phyloP scores from a whole-genome alignment of 2,329 filamentous ascomycete genomes.

The Aotearoamyces nothofagi region DNA sequence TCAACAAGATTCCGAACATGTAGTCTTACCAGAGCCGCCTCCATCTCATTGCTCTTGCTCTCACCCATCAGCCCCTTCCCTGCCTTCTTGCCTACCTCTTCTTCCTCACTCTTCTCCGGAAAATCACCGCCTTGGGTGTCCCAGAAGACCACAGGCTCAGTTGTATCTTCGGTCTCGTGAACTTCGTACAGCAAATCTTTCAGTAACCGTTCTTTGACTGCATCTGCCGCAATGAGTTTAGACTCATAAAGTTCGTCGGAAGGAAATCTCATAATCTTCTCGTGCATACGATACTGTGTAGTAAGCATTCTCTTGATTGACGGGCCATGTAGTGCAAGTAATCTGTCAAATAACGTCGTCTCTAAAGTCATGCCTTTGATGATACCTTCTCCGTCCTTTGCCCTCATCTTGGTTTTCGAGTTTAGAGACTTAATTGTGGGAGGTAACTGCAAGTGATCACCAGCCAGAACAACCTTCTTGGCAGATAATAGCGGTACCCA shows the following conservation, averaged over 20 bases:
- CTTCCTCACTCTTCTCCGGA: conserved; percentile 66
- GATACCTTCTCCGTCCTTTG: conserved; percentile 21
- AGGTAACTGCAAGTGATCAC: conserved; percentile 86
- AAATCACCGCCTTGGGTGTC: conserved; percentile 95
- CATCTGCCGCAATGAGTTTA: conserved; percentile 65
- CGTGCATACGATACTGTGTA: conserved; percentile 96
- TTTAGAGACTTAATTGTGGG: conserved; percentile 82
- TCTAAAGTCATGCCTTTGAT: conserved; percentile 53
- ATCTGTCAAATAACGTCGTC: conserved; percentile 82
- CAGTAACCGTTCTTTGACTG: conserved; percentile 61
- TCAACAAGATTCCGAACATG: conserved; percentile 66
- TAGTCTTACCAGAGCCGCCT: conserved; percentile 63
- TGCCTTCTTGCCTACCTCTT: conserved; percentile 34
- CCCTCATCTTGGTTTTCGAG: conserved; percentile 24
- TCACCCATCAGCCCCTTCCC: conserved; percentile 40
- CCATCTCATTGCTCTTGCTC: conserved; percentile 86
- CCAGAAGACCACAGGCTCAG: conserved; percentile 78
- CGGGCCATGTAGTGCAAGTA: conserved; percentile 67
- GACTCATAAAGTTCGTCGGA: conserved; percentile 78
- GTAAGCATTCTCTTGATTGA: conserved; percentile 89
- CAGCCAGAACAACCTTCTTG: conserved; percentile 76
- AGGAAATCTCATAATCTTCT: conserved; percentile 88
- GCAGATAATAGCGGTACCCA: conserved; percentile 82
- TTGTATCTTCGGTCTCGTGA: conserved; percentile 69
- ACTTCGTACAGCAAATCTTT: conserved; percentile 67